phyloP scores from a whole-genome alignment of 257 asterid genomes.

The Nicotiana benthamiana region DNA sequence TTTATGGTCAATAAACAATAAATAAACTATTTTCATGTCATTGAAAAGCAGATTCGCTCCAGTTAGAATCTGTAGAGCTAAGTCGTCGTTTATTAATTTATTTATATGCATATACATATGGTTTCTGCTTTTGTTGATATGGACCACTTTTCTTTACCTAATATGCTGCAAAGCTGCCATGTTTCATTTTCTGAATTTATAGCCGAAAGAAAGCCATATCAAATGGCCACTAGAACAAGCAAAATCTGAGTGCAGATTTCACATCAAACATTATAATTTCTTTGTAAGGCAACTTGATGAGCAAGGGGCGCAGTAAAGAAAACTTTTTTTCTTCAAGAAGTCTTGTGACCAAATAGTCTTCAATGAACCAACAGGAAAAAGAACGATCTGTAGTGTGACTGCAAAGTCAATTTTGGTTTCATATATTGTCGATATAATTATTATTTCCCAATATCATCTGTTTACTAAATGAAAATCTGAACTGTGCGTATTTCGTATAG shows the following conservation, averaged over 20 bases:
- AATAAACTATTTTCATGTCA: conserved; percentile 10
- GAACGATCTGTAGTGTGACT: neutral
- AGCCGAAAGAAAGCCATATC: conserved; percentile 12
- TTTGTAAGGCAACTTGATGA: conserved; percentile 19
- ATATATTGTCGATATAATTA: neutral
- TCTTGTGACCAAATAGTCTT: neutral
- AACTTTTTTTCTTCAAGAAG: neutral
- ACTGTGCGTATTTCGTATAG: neutral
- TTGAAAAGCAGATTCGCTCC: conserved; percentile 30
- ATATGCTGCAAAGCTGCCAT: conserved; percentile 6
- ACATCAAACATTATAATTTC: neutral
- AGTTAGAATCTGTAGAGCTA: conserved; percentile 15
- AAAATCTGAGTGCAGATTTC: neutral
- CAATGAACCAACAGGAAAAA: neutral
- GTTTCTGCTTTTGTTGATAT: neutral
- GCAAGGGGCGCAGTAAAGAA: conserved; percentile 5
- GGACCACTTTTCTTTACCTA: conserved; percentile 6
- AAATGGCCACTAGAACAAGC: conserved; percentile 4
- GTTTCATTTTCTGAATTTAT: neutral
- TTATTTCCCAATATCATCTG: neutral
- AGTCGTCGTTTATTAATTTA: conserved; percentile 10
- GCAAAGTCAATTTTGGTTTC: neutral
- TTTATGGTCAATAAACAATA: conserved; percentile 19
- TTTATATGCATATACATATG: conserved; percentile 10
- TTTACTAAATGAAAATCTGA: neutral